Conservation (phyloP, 169 alveolate species). For the Plasmodium berghei region DNA sequence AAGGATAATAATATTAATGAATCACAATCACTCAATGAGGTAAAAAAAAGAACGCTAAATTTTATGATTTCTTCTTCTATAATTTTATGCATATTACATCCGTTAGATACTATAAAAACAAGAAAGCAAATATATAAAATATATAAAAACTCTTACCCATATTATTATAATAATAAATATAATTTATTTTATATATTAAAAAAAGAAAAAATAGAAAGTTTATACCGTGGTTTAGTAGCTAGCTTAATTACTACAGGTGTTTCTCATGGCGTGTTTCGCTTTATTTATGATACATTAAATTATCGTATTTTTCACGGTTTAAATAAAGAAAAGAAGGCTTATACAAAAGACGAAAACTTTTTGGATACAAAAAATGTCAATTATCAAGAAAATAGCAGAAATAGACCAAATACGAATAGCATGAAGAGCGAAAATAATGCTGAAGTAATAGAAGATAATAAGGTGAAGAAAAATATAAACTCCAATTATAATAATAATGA, state of each 20-base stretch:
- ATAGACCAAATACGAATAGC: not conserved
- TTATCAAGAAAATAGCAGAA: not conserved
- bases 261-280: constrained; percentile 66
- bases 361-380: not conserved
- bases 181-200: constrained; percentile 55
- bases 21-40: constrained; percentile 10
- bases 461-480: constrained; percentile 15
- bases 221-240: constrained; percentile 73
- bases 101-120: constrained; percentile 68
- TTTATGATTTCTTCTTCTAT: constrained; percentile 65
- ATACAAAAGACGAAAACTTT: not conserved
- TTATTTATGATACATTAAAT: constrained; percentile 59
- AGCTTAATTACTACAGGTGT: constrained; percentile 60
- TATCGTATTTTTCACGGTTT: constrained; percentile 9
- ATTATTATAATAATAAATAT: constrained; percentile 72
- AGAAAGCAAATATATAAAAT: constrained; percentile 72
- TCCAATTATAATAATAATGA: not conserved
- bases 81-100: constrained; percentile 60
- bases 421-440: not conserved
- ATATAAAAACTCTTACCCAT: constrained; percentile 72
- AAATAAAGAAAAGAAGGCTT: constrained; percentile 6
- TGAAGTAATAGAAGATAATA: not conserved
- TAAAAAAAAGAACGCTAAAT: constrained; percentile 57
- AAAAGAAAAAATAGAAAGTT: constrained; percentile 71
- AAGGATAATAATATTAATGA: constrained; percentile 14